phyloP scores from a whole-genome alignment of 441 rosid species.

The Erodium moschatum region DNA sequence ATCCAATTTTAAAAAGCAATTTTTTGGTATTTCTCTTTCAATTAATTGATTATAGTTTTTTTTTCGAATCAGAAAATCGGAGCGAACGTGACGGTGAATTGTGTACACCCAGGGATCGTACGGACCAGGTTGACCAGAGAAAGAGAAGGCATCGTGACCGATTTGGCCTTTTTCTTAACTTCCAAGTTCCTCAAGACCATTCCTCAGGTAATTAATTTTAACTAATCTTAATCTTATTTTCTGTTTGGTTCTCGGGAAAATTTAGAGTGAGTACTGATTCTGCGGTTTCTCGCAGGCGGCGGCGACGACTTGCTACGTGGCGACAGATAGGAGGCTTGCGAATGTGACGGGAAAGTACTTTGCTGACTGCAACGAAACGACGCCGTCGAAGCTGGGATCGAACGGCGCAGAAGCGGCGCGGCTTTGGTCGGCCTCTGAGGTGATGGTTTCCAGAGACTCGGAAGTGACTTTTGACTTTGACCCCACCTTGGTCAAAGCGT shows the following conservation, averaged over 20 bases:
- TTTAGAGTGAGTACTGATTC: too few relatives aligned
- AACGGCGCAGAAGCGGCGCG: background rate
- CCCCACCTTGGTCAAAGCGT: background rate
- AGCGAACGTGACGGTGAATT: conserved; percentile 22
- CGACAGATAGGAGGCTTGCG: background rate
- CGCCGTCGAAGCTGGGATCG: background rate
- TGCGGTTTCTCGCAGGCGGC: background rate
- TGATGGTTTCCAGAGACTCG: background rate
- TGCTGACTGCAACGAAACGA: background rate
- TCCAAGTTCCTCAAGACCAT: conserved; percentile 7
- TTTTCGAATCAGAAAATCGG: conserved; percentile 13
- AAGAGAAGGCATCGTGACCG: conserved; percentile 25
- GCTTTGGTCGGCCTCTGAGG: background rate
- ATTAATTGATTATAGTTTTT: background rate
- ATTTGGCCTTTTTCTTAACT: conserved; percentile 7
- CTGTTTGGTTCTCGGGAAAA: too few relatives aligned
- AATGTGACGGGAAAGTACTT: conserved; percentile 2
- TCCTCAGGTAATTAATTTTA: background rate
- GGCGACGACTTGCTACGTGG: conserved; percentile 1
- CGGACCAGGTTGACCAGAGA: conserved; percentile 25
- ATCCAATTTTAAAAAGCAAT: background rate
- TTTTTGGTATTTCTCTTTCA: background rate
- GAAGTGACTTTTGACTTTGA: background rate
- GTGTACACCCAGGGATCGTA: conserved; percentile 29
- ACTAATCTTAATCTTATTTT: too few relatives aligned